Evolutionary conservation across 805 yeast genomes (phyloP).

Genomic region (Candida maesae): DNA sequence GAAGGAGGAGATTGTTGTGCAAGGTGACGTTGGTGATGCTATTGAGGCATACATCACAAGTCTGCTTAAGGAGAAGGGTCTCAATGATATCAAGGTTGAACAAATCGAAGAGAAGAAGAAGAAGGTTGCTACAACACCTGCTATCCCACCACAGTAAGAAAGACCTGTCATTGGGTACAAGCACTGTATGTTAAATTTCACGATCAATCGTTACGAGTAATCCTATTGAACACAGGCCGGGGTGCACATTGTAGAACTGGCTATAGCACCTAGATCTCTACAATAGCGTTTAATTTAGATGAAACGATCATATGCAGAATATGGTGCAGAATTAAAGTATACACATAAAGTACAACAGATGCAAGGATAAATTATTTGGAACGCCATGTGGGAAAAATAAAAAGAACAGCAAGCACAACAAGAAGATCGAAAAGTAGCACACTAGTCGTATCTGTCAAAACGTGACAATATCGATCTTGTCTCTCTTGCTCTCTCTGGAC

Average conservation of each 20-base stretch:
- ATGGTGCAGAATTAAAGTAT: no score
- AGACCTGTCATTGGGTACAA: not conserved
- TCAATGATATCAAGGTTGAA: constrained; percentile 85
- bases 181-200: not conserved
- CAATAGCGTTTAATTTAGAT: no score
- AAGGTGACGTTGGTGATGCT: constrained; percentile 93
- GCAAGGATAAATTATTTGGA: no score
- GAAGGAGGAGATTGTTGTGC: constrained; percentile 86
- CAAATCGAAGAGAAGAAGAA: constrained; percentile 78
- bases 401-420: not conserved
- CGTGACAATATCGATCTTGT: constrained; percentile 28
- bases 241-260: no score
- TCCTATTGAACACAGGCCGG: no score
- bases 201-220: constrained; percentile 1
- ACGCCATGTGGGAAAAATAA: not conserved
- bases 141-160: constrained; percentile 8
- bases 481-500: constrained; percentile 21
- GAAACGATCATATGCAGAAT: no score
- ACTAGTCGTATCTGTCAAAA: constrained; percentile 24
- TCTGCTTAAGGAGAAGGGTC: constrained; percentile 74
- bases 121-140: constrained; percentile 32
- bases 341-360: no score
- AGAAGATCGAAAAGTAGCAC: not conserved
- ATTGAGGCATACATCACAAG: constrained; percentile 72
- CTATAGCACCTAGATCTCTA: no score